Base-by-base conservation (phyloP, 2,329 filamentous ascomycete species). In the Lasiodiplodia sp. region DNA sequence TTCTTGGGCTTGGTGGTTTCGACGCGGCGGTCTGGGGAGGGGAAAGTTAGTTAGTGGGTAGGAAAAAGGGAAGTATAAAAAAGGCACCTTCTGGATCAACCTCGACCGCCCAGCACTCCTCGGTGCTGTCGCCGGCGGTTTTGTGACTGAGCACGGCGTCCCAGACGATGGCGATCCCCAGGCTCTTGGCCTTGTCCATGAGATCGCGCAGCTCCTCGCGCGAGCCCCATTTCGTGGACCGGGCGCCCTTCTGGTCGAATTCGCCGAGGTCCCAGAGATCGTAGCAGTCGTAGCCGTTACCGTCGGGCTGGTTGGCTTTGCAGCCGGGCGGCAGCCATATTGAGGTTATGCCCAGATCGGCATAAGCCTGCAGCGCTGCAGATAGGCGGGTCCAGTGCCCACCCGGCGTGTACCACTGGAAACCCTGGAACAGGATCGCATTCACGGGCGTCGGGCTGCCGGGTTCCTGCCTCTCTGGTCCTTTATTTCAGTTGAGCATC, bases 131-230 rank as follows among this genome's bases (percentile, higher is more conserved):
- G 6, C 88, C 90, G 3, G 86, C 90, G 2, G 90, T 89, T 76
- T 91, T 92, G 76, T 92, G 91, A 73, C 92, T 93, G 56, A 92
- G 80, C 5, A 93, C 90, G 2, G 89, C 88, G 76, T 92, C 91
- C 84, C 90, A 92, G 71, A 91, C 85, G 0, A 92, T 73, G 0
- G 85, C 84, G 12, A 92, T 81, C 0, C 85, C 86, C 31, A 84
- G 72, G 51, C 84, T 79, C 64, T 85, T 82, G 0, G 89, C 88
- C 16, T 80, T 77, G n/a, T 82, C 77, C 2, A 82, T 79, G 57
- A 93, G 77, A n/a, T 82, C 80, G 3, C 86, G 72, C n/a, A 93
- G 79, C 67, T 92, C 89, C 57, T 87, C 84, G 73, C 87, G 88
- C 2, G 83, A 81, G 2, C 91, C 91, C 90, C 90, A 93, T 82